Evolutionary conservation across 2,329 filamentous ascomycete species (phyloP).

Genomic region (Paraphoma chrysanthemicola): DNA sequence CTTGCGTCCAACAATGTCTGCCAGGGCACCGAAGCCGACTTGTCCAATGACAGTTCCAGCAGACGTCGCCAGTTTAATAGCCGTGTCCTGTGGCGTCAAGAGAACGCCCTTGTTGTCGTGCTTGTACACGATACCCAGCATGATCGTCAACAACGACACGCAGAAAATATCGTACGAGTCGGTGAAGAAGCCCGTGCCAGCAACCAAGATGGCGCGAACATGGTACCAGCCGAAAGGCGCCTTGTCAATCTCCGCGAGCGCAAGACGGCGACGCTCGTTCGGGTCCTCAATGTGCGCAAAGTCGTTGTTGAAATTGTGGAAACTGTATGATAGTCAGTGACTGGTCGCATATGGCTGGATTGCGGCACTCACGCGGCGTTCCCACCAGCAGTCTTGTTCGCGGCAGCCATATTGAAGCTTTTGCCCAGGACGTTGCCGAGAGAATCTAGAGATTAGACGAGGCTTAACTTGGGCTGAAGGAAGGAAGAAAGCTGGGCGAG

Average conservation of each 20-base stretch:
- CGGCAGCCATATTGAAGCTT: slow-evolving; percentile 17
- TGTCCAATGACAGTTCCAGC: slow-evolving; percentile 85
- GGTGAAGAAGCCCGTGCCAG: slow-evolving; percentile 85
- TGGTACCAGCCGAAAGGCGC: slow-evolving; percentile 85
- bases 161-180: slow-evolving; percentile 74
- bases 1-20: slow-evolving; percentile 79
- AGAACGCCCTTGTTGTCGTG: slow-evolving; percentile 59
- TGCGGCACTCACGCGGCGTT: slow-evolving; percentile 14
- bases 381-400: slow-evolving; percentile 28
- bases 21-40: slow-evolving; percentile 68
- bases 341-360: no score
- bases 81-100: slow-evolving; percentile 73
- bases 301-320: slow-evolving; percentile 37
- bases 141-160: slow-evolving; percentile 57
- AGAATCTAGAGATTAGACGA: slow-evolving; percentile 11
- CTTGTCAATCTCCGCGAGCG: slow-evolving; percentile 82
- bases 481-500: slow-evolving; percentile 1
- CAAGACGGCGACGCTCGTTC: slow-evolving; percentile 79
- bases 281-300: slow-evolving; percentile 67
- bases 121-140: slow-evolving; percentile 83
- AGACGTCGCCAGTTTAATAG: slow-evolving; percentile 85
- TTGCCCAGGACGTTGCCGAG: slow-evolving; percentile 10
- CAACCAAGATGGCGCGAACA: slow-evolving; percentile 77
- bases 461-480: slow-evolving; percentile 8
- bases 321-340: neutral